These are phyloP conservation scores for Mortierella sp. DNA, from an alignment of 371 early-diverging fungal genomes.

Conservation along the genomic window DNA sequence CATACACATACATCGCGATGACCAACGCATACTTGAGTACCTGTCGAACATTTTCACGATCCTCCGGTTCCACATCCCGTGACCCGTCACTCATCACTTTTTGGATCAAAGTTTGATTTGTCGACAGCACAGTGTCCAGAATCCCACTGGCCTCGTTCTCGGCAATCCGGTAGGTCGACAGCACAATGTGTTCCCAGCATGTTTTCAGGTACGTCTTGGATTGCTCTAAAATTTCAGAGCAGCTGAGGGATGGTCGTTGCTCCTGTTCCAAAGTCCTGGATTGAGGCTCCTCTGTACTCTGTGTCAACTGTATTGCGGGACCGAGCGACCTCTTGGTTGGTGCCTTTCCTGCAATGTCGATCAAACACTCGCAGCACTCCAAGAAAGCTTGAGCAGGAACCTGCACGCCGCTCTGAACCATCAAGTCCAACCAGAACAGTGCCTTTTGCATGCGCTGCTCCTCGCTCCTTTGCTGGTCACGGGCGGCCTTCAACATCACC, in stretches of 20 bases:
- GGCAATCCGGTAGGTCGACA: constrained; percentile 12
- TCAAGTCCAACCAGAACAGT: constrained; percentile 25
- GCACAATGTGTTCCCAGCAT: constrained; percentile 25
- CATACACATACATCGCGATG: constrained; percentile 35
- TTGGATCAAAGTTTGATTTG: constrained; percentile 17
- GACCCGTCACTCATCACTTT: constrained; percentile 4
- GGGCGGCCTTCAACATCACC: constrained; percentile 8
- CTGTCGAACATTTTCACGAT: constrained; percentile 21
- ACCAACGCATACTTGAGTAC: constrained; percentile 40
- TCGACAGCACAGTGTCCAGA: constrained; percentile 24
- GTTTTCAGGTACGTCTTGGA: constrained; percentile 18
- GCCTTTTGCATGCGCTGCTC: constrained; percentile 11
- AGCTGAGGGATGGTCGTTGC: background rate
- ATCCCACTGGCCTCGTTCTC: constrained; percentile 20
- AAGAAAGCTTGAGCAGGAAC: constrained; percentile 27
- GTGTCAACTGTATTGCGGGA: background rate
- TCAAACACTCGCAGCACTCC: constrained; percentile 32
- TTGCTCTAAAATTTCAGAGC: constrained; percentile 6
- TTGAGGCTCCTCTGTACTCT: background rate
- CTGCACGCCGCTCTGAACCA: constrained; percentile 38
- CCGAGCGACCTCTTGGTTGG: background rate
- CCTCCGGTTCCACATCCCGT: background rate
- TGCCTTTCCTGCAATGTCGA: constrained; percentile 6
- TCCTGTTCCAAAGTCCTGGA: background rate
- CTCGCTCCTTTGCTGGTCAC: background rate